Base-by-base conservation (phyloP, 371 early-diverging fungal species). In the Basidiobolus meristosporus region DNA sequence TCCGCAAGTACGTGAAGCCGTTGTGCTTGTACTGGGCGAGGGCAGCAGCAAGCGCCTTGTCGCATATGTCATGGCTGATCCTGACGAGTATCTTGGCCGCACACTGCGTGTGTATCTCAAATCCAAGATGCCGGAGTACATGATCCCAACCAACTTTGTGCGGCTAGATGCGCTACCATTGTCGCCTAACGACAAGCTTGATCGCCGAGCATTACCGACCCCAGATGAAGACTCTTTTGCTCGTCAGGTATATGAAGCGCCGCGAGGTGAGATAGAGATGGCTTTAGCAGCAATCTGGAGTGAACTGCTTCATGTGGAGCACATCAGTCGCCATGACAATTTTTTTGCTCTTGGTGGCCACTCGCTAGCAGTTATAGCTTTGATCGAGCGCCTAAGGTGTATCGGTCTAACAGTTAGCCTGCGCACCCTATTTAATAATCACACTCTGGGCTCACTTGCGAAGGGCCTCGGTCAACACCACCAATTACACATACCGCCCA, bases 301-400 rank as follows among this genome's bases (percentile, higher is more conserved):
- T 3, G 34, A 34, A 34, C 11, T 34, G 7, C 18, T 34, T 3
- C 3, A 11, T 14, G 5, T 34, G 14, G 34, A 34, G 12, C 34
- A 18, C 34, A 11, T 43, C n/a, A 20, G 44, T 31, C 44, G 44
- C 20, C 31, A 43, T 20, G 44, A 37, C 23, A 42, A 43, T 20
- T 47, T 47, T 28, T 47, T 47, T 28, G 40, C 20, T 3, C 31
- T 41, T 5, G 42, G 42, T 1, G 42, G 42, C 0, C 33, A 41
- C 19, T 41, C 42, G 2, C 23, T 41, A 34, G 7, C 23, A 0
- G 42, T 35, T 12, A 35, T 34, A 14, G 5, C 3, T 3, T 6
- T 34, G 34, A 11, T 34, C 4, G 26, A 26, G 26, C 26, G 26
- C 3, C 9, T 26, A 26, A 3, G 26, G 3, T 9, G 26, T 9